phyloP scores from a whole-genome alignment of 225 moss, liverwort and hornwort species.

The Marchantia paleacea region DNA sequence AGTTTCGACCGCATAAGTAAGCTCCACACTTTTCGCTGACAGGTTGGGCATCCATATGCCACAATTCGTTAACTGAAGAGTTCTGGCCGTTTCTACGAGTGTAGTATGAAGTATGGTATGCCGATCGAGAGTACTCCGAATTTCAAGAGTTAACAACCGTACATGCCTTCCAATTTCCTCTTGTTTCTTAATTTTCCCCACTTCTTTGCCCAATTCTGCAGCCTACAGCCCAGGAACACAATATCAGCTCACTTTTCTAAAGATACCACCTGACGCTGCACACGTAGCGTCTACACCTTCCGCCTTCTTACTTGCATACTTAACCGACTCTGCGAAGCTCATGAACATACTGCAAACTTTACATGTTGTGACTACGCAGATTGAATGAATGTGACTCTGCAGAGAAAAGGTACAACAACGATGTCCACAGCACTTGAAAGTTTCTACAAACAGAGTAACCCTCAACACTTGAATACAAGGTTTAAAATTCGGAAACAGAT shows the following conservation, averaged over 20 bases:
- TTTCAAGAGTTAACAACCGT: conserved; percentile 72
- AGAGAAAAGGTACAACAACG: no score
- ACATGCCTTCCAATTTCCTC: conserved; percentile 80
- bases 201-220: conserved; percentile 76
- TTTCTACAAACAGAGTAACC: no score
- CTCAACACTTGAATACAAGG: no score
- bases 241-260: neutral
- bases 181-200: conserved; percentile 73
- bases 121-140: conserved; percentile 83
- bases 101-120: conserved; percentile 81
- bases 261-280: neutral
- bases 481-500: no score
- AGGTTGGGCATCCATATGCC: conserved; percentile 80
- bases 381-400: no score
- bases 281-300: neutral
- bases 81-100: conserved; percentile 65
- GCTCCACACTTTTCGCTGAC: conserved; percentile 54
- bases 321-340: no score
- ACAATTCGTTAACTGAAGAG: conserved; percentile 60
- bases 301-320: neutral
- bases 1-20: conserved; percentile 53
- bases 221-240: conserved; percentile 49
- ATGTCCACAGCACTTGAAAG: no score
- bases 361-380: no score
- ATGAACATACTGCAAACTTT: no score